Evolutionary conservation across 2,329 filamentous ascomycete genomes (phyloP).

Genomic region (Davidsoniella neocaledoniae): DNA sequence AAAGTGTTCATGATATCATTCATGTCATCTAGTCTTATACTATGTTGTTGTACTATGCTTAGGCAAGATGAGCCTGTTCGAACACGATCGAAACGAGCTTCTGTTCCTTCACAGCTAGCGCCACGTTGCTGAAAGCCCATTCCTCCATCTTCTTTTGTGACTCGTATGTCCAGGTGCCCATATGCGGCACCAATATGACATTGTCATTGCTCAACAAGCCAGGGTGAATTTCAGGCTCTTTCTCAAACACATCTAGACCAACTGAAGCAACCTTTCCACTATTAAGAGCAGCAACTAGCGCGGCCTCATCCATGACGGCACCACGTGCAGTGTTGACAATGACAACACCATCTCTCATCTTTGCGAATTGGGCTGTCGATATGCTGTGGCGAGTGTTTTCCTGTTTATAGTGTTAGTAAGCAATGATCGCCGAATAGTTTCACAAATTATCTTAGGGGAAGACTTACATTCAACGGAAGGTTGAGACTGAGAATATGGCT

Average conservation of each 20-base stretch:
- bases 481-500: conserved; percentile 71
- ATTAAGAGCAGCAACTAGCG: conserved; percentile 57
- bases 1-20: too few relatives aligned
- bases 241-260: conserved; percentile 69
- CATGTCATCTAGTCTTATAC: too few relatives aligned
- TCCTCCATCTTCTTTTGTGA: conserved; percentile 53
- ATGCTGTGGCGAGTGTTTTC: conserved; percentile 59
- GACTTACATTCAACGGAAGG: conserved; percentile 59
- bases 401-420: conserved; percentile 18
- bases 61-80: conserved; percentile 36
- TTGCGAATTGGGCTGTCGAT: conserved; percentile 48
- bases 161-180: conserved; percentile 69
- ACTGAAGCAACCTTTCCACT: conserved; percentile 51
- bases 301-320: conserved; percentile 66
- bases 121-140: conserved; percentile 57
- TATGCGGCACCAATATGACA: conserved; percentile 64
- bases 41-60: not conserved
- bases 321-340: conserved; percentile 73
- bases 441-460: not conserved
- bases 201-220: conserved; percentile 53
- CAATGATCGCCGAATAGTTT: not conserved
- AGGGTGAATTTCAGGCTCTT: conserved; percentile 61
- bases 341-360: conserved; percentile 64
- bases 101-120: conserved; percentile 42
- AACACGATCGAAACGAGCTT: conserved; percentile 52